Percentiles rank a stretch among this genome's conserved stretches.
phyloP scores from a whole-genome alignment of 176 grass and related monocot genomes.

The Musa acuminata region DNA sequence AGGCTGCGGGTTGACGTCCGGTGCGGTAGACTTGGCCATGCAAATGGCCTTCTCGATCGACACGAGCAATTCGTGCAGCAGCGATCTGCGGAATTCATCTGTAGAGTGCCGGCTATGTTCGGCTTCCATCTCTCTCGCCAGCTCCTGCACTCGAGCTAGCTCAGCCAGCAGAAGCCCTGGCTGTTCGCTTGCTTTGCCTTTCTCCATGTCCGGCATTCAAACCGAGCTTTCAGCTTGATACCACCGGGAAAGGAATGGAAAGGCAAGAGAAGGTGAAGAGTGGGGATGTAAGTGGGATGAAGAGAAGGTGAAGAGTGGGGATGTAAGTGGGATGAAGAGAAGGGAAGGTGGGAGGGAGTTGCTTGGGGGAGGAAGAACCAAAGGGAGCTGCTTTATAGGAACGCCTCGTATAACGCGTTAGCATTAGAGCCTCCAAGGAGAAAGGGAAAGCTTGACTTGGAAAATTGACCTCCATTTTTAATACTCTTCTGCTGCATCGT shows the following conservation, averaged over 20 bases:
- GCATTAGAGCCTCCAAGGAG: not conserved
- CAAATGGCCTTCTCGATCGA: constrained; percentile 46
- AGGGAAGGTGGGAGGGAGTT: not conserved
- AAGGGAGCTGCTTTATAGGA: not conserved
- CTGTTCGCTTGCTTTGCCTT: constrained; percentile 8
- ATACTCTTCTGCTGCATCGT: not conserved
- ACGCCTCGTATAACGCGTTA: not conserved
- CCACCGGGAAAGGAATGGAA: too few relatives aligned
- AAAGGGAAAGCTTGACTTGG: not conserved
- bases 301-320: too few relatives aligned
- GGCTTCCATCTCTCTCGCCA: constrained; percentile 46
- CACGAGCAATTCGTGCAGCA: constrained; percentile 28
- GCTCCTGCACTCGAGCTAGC: constrained; percentile 38
- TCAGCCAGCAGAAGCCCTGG: constrained; percentile 37
- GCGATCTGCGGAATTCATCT: constrained; percentile 26
- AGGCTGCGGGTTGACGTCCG: not conserved
- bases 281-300: too few relatives aligned
- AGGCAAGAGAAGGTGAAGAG: too few relatives aligned
- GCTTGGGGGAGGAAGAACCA: not conserved
- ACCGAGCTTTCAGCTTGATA: too few relatives aligned
- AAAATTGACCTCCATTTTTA: not conserved
- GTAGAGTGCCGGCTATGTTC: constrained; percentile 15
- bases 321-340: not conserved
- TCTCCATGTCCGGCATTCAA: constrained; percentile 11
- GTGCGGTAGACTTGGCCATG: constrained; percentile 22